A percentile compares a stretch with the other conserved stretches of the same genome.
Conservation (phyloP, 805 yeast genomes). For the Kluyveromyces nonfermentans region DNA sequence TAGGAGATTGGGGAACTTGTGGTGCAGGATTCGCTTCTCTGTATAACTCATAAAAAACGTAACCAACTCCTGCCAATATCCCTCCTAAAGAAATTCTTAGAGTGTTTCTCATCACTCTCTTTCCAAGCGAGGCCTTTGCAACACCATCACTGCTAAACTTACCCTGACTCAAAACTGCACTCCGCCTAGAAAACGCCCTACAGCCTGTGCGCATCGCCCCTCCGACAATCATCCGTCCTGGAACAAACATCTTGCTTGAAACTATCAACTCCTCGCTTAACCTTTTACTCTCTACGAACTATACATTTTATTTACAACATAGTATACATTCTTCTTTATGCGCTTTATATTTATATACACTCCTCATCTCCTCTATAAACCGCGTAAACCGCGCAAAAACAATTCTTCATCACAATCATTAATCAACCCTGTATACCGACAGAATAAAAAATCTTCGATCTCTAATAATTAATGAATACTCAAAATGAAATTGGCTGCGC, state of each 20-base stretch:
- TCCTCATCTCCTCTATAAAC: background rate
- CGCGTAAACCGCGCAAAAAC: background rate
- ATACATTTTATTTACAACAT: no score
- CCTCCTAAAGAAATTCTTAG: slow-evolving; percentile 43
- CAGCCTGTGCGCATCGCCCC: background rate
- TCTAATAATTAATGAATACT: no score
- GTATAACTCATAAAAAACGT: slow-evolving; percentile 54
- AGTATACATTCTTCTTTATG: no score
- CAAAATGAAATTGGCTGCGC: background rate
- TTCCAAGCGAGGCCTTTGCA: slow-evolving; percentile 7
- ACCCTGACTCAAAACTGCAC: slow-evolving; percentile 2
- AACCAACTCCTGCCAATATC: slow-evolving; percentile 43
- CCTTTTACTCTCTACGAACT: background rate
- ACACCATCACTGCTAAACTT: background rate
- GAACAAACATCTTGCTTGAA: background rate
- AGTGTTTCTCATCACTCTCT: slow-evolving; percentile 9
- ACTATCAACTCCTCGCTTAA: background rate
- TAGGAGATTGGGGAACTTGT: slow-evolving; percentile 52
- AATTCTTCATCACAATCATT: background rate
- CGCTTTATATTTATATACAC: background rate
- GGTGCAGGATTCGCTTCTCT: slow-evolving; percentile 51
- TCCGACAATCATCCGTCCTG: background rate
- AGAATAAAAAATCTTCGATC: background rate
- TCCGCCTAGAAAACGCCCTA: slow-evolving; percentile 4
- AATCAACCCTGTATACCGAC: background rate